Conservation (phyloP, 257 asterid species). For the Solanum neorickii region DNA sequence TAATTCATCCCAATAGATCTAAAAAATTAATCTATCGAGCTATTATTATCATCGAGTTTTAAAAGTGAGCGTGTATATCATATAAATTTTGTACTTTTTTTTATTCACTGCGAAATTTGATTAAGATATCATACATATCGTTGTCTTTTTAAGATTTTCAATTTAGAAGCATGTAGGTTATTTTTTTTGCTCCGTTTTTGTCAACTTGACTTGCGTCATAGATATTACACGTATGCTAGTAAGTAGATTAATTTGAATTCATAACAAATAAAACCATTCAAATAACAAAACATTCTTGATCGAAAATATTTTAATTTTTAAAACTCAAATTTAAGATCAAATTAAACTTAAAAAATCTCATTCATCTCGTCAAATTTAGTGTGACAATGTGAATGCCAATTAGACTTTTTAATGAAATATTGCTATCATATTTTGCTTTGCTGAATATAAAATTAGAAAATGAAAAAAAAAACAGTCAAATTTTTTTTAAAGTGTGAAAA, state of each 20-base stretch:
- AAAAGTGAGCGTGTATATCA: not conserved
- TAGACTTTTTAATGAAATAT: not conserved
- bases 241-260: not conserved
- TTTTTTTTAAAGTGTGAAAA: not conserved
- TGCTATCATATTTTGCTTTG: not conserved
- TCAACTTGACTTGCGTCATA: not conserved
- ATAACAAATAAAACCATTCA: not conserved
- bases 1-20: not conserved
- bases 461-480: not conserved
- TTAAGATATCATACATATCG: not conserved
- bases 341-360: not conserved
- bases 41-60: not conserved
- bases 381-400: not conserved
- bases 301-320: not conserved
- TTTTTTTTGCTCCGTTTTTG: not conserved
- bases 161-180: not conserved
- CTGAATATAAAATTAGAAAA: not conserved
- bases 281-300: not conserved
- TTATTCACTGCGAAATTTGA: not conserved
- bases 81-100: not conserved
- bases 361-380: not conserved
- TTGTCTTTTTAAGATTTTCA: not conserved
- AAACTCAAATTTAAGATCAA: rapidly evolving
- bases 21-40: not conserved
- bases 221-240: not conserved